A percentile compares a stretch with the other conserved stretches of the same genome.
Evolutionary conservation across 2,329 filamentous ascomycete genomes (phyloP).

Genomic region (Exophiala sideris): DNA sequence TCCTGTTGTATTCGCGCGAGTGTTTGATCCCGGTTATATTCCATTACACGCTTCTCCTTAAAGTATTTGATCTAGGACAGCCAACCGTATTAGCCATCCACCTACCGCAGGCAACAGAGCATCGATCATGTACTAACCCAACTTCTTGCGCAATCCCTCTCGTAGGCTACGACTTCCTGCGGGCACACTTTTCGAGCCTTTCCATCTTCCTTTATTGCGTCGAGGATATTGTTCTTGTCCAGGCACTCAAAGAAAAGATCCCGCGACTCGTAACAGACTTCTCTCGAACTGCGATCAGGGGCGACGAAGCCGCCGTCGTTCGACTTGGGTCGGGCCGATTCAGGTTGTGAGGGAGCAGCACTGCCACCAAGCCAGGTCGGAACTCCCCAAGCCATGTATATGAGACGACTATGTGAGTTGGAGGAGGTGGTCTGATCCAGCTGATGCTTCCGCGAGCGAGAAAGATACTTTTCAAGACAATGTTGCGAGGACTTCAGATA

Average conservation of each 20-base stretch:
- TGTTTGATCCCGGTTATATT: slow-evolving; percentile 78
- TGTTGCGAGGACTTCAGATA: too few species aligned
- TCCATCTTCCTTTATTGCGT: slow-evolving; percentile 61
- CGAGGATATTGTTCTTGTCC: slow-evolving; percentile 75
- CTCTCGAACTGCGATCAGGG: slow-evolving; percentile 78
- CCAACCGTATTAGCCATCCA: slow-evolving; percentile 2
- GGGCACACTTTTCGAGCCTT: slow-evolving; percentile 58
- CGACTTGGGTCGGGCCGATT: slow-evolving; percentile 42
- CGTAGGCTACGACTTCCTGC: slow-evolving; percentile 64
- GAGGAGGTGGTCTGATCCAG: neutral
- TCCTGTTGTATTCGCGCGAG: slow-evolving; percentile 71
- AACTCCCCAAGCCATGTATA: slow-evolving; percentile 26
- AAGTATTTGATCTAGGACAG: slow-evolving; percentile 83
- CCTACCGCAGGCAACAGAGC: neutral
- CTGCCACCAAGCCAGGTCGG: slow-evolving; percentile 27
- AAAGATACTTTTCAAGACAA: too few species aligned
- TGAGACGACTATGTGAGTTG: neutral
- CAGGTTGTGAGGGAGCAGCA: slow-evolving; percentile 27
- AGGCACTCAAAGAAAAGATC: slow-evolving; percentile 87
- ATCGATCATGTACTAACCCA: slow-evolving; percentile 64
- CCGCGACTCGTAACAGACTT: slow-evolving; percentile 83
- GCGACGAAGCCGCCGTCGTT: slow-evolving; percentile 65
- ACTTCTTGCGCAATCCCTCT: slow-evolving; percentile 78
- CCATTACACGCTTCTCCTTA: slow-evolving; percentile 92
- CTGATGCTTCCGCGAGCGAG: too few species aligned